phyloP scores from a whole-genome alignment of 768 basidiomycete species.

The Serendipita sp. region DNA sequence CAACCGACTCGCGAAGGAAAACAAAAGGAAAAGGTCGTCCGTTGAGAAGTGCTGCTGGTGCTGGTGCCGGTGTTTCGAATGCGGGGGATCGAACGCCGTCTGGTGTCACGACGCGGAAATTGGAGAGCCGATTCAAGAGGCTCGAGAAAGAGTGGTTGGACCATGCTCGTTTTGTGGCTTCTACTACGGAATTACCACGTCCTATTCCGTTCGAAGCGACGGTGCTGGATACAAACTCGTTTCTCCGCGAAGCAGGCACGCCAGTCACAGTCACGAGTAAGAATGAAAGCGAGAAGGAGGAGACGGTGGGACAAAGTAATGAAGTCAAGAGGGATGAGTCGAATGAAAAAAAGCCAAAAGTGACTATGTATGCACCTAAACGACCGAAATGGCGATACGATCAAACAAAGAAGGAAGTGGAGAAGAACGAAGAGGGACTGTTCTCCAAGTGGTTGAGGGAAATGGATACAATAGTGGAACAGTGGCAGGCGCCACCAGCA shows the following conservation, averaged over 20 bases:
- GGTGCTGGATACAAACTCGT: constrained; percentile 16
- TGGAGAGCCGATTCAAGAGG: constrained; percentile 59
- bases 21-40: constrained; percentile 9
- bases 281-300: neutral
- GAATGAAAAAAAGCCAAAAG: constrained; percentile 12
- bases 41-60: constrained; percentile 20
- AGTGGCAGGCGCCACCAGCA: constrained; percentile 27
- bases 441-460: constrained; percentile 65
- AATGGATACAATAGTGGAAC: constrained; percentile 40
- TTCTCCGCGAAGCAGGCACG: constrained; percentile 18
- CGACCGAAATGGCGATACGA: constrained; percentile 80
- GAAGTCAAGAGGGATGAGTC: constrained; percentile 13
- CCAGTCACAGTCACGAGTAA: constrained; percentile 8
- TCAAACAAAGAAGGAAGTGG: constrained; percentile 78
- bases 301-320: neutral
- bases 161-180: constrained; percentile 39
- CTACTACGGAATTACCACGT: constrained; percentile 34
- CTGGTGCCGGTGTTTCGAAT: constrained; percentile 6
- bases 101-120: constrained; percentile 9
- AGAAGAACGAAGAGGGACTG: constrained; percentile 73
- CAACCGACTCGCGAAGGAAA: constrained; percentile 13
- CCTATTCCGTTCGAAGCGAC: constrained; percentile 34
- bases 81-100: neutral
- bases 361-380: constrained; percentile 35
- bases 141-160: constrained; percentile 46